These are phyloP conservation scores for Crithidia sp. DNA, from an alignment of 208 protist genomes.

Conservation along the genomic window DNA sequence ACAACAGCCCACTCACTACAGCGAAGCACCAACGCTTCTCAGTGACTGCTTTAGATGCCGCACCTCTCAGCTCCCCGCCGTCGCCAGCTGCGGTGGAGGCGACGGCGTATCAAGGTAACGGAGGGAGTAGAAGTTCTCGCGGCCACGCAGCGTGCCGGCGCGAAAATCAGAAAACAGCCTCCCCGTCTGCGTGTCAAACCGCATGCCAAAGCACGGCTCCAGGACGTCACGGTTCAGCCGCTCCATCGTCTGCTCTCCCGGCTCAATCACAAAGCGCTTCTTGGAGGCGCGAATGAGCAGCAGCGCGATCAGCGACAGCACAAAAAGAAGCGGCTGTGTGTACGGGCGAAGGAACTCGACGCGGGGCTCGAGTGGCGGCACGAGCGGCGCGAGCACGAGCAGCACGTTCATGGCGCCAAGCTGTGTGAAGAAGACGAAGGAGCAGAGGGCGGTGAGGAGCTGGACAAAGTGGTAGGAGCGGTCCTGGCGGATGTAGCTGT, in stretches of 20 bases:
- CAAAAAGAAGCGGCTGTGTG: constrained; percentile 28
- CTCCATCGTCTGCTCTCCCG: constrained; percentile 73
- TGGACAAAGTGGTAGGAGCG: constrained; percentile 87
- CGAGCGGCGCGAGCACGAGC: constrained; percentile 47
- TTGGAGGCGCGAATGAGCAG: constrained; percentile 73
- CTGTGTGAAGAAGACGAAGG: constrained; percentile 67
- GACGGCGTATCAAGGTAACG: constrained; percentile 41
- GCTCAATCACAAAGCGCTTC: constrained; percentile 81
- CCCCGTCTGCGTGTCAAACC: constrained; percentile 70
- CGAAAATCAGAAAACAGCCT: constrained; percentile 73
- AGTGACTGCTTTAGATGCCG: no score
- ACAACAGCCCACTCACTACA: no score
- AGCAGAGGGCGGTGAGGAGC: constrained; percentile 68
- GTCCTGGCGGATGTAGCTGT: constrained; percentile 81
- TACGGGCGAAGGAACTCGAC: constrained; percentile 35
- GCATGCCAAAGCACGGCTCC: constrained; percentile 82
- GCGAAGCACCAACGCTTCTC: no score
- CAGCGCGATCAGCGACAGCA: constrained; percentile 56
- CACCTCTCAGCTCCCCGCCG: background rate
- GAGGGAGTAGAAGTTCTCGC: constrained; percentile 60
- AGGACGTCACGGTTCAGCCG: constrained; percentile 77
- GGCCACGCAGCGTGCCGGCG: constrained; percentile 21
- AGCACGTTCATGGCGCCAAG: constrained; percentile 35
- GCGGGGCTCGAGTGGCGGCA: constrained; percentile 32
- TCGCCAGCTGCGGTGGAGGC: background rate